Evolutionary conservation across 2,329 filamentous ascomycete species (phyloP).

Genomic region (Decorospora gaudefroyi): DNA sequence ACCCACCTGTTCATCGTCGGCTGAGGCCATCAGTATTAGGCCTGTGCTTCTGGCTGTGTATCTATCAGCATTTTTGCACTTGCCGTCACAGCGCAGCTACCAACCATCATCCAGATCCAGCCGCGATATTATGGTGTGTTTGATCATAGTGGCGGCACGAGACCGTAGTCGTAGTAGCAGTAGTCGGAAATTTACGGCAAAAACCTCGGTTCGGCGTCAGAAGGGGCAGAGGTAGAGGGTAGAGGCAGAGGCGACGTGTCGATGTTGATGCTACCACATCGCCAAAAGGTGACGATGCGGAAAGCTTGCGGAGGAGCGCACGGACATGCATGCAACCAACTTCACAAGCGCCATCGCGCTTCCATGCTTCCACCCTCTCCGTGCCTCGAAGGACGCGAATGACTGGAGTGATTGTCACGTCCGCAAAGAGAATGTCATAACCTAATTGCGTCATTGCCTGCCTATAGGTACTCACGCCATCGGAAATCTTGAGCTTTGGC

Average conservation of each 20-base stretch:
- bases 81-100: constrained; percentile 11
- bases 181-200: too few species aligned
- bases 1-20: constrained; percentile 80
- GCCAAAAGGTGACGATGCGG: constrained; percentile 29
- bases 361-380: not conserved
- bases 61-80: constrained; percentile 23
- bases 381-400: not conserved
- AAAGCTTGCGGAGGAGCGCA: constrained; percentile 29
- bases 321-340: constrained; percentile 15
- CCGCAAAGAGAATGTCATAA: too few species aligned
- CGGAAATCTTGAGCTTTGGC: too few species aligned
- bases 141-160: constrained; percentile 65
- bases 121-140: constrained; percentile 90
- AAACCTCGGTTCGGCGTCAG: too few species aligned
- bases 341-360: constrained; percentile 1
- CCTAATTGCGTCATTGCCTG: too few species aligned
- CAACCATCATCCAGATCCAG: constrained; percentile 89
- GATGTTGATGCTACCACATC: constrained; percentile 20
- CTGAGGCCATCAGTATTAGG: constrained; percentile 91
- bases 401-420: too few species aligned
- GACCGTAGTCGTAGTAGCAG: not conserved
- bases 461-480: too few species aligned
- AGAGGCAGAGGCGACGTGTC: constrained; percentile 40
- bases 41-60: constrained; percentile 68
- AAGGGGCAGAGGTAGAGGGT: not conserved